A percentile compares a stretch with the other conserved stretches of the same genome.
These are phyloP conservation scores for Backusella tarrabulga DNA, from an alignment of 192 early-diverging fungal species.

Conservation along the genomic window DNA sequence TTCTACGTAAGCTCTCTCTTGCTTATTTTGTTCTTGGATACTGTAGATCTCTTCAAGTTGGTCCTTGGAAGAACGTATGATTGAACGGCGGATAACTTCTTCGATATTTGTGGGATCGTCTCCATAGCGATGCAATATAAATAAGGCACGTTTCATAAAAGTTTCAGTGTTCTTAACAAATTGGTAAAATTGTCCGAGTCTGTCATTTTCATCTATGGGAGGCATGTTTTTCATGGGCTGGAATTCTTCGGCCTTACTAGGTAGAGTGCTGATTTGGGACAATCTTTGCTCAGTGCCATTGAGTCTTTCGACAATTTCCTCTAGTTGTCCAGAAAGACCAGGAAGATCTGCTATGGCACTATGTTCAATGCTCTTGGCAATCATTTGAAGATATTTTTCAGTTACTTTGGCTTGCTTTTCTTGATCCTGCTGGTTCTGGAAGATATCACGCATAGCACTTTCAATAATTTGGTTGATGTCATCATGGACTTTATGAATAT, in stretches of 20 bases:
- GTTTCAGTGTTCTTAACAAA: conserved; percentile 19
- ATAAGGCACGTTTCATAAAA: conserved; percentile 30
- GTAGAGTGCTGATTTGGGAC: background rate
- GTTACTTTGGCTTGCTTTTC: conserved; percentile 24
- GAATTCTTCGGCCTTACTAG: background rate
- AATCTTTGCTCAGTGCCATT: conserved; percentile 23
- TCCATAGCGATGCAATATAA: conserved; percentile 23
- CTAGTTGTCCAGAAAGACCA: conserved; percentile 18
- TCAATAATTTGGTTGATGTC: background rate
- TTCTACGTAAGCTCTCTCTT: conserved; percentile 11
- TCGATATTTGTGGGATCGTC: conserved; percentile 24
- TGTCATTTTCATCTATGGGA: background rate
- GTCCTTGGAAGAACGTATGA: conserved; percentile 26
- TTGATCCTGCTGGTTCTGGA: conserved; percentile 7
- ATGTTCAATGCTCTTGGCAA: conserved; percentile 22
- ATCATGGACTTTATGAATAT: background rate
- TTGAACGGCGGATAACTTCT: conserved; percentile 22
- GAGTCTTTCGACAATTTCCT: conserved; percentile 23
- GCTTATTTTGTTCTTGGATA: conserved; percentile 14
- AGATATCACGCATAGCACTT: conserved; percentile 8
- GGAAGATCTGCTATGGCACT: conserved; percentile 27
- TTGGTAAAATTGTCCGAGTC: background rate
- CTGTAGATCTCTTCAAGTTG: conserved; percentile 11
- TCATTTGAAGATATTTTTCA: conserved; percentile 28
- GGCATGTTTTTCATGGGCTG: background rate